Conservation (phyloP, 1,139 yeast genomes). For the Yamadazyma spencermartinsiae region DNA sequence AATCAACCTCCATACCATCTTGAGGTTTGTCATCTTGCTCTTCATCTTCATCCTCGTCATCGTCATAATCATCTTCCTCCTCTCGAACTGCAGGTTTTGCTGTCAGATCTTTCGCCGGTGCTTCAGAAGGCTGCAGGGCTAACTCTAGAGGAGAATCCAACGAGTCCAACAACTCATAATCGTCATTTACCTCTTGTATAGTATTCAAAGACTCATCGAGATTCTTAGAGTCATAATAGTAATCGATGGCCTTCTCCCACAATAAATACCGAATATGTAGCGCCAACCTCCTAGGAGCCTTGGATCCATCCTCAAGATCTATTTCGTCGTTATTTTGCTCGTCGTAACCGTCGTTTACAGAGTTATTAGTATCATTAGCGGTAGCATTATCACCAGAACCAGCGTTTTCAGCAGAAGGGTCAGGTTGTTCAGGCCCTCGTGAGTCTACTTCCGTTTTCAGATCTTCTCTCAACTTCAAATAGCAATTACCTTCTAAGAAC, state of each 20-base stretch:
- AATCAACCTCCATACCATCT: constrained; percentile 14
- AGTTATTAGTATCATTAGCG: constrained; percentile 8
- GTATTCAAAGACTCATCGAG: constrained; percentile 27
- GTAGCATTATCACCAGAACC: constrained; percentile 7
- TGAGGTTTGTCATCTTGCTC: constrained; percentile 10
- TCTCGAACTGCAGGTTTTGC: constrained; percentile 24
- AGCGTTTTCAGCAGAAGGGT: constrained; percentile 5
- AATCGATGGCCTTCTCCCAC: constrained; percentile 75
- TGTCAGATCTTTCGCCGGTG: constrained; percentile 10
- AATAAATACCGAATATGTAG: constrained; percentile 65
- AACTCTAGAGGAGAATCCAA: constrained; percentile 20
- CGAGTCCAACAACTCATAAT: constrained; percentile 38
- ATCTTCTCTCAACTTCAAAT: constrained; percentile 29
- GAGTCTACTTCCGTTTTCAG: constrained; percentile 10
- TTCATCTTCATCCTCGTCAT: constrained; percentile 39
- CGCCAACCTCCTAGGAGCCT: constrained; percentile 55
- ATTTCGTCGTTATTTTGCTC: constrained; percentile 19
- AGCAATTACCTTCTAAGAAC: constrained; percentile 54
- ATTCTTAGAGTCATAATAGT: constrained; percentile 35
- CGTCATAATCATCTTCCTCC: constrained; percentile 45
- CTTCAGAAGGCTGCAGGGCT: constrained; percentile 18
- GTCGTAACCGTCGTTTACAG: constrained; percentile 10
- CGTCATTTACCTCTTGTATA: constrained; percentile 38
- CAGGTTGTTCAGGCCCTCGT: constrained; percentile 6
- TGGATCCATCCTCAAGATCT: constrained; percentile 49